These are phyloP conservation scores for Sarocladium oryzae DNA, from an alignment of 2,329 filamentous ascomycete species.

Conservation along the genomic window DNA sequence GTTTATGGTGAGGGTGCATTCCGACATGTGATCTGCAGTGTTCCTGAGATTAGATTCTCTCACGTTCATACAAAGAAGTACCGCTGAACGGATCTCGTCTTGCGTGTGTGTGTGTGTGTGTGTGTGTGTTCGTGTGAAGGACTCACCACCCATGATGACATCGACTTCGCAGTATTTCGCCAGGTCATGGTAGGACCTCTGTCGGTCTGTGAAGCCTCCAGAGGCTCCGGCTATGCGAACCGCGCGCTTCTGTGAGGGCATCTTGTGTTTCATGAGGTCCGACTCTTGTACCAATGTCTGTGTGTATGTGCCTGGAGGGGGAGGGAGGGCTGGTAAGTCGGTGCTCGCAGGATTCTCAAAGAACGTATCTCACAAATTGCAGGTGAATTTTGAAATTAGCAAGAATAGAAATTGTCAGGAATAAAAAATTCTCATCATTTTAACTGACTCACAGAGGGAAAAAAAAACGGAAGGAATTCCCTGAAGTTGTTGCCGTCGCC, in stretches of 20 bases:
- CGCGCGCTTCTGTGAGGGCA: conserved; percentile 24
- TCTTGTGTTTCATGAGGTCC: conserved; percentile 10
- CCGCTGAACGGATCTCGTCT: not conserved
- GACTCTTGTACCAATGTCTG: no score
- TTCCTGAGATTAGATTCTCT: no score
- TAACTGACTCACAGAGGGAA: no score
- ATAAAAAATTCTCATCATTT: no score
- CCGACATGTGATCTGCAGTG: conserved; percentile 24
- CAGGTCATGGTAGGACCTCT: conserved; percentile 33
- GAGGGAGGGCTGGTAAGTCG: no score
- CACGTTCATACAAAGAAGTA: no score
- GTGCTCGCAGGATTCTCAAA: no score
- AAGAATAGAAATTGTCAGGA: no score
- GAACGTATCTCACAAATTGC: no score
- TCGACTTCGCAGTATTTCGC: conserved; percentile 29
- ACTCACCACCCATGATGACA: conserved; percentile 19
- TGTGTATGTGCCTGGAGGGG: no score
- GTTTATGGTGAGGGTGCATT: conserved; percentile 26
- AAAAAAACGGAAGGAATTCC: not conserved
- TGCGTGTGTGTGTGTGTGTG: not conserved
- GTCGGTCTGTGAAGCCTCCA: conserved; percentile 36
- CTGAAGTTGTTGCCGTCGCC: not conserved
- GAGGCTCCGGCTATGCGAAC: conserved; percentile 36
- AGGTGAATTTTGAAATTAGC: no score
- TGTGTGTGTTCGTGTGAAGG: not conserved